Conservation (phyloP, 192 early-diverging fungal species). For the Backusella tuberculispora region DNA sequence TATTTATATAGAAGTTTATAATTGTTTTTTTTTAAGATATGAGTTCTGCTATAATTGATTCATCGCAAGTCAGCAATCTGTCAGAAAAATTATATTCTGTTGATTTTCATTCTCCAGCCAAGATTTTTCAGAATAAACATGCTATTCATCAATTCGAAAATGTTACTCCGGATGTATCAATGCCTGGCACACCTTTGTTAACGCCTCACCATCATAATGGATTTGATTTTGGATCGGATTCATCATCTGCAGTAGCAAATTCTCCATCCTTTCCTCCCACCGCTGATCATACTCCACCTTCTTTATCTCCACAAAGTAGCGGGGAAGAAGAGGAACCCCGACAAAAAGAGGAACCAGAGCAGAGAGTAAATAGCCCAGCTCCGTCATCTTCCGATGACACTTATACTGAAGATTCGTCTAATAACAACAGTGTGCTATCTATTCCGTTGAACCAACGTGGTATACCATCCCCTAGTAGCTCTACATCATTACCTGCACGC, state of each 20-base stretch:
- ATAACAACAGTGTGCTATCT: background rate
- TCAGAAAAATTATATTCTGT: conserved; percentile 29
- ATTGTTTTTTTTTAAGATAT: background rate
- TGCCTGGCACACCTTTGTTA: conserved; percentile 39
- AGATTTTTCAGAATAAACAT: conserved; percentile 32
- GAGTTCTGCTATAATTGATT: conserved; percentile 11
- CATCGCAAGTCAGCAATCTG: conserved; percentile 20
- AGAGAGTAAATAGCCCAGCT: background rate
- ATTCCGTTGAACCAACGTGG: background rate
- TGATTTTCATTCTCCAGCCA: conserved; percentile 39
- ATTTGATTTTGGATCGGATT: conserved; percentile 3
- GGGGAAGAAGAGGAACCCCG: conserved; percentile 19
- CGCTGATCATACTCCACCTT: conserved; percentile 37
- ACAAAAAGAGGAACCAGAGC: background rate
- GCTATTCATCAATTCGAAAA: conserved; percentile 39
- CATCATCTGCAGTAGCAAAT: background rate
- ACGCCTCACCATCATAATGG: background rate
- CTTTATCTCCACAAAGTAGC: conserved; percentile 39
- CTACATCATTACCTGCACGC: conserved; percentile 21
- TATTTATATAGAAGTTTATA: background rate
- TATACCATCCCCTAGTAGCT: background rate
- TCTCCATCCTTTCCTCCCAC: conserved; percentile 22
- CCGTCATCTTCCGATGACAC: conserved; percentile 10
- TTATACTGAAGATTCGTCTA: conserved; percentile 1
- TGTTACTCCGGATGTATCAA: conserved; percentile 37